These are phyloP conservation scores for Cladobotryum protrusum DNA, from an alignment of 2,329 filamentous ascomycete genomes.

Conservation along the genomic window DNA sequence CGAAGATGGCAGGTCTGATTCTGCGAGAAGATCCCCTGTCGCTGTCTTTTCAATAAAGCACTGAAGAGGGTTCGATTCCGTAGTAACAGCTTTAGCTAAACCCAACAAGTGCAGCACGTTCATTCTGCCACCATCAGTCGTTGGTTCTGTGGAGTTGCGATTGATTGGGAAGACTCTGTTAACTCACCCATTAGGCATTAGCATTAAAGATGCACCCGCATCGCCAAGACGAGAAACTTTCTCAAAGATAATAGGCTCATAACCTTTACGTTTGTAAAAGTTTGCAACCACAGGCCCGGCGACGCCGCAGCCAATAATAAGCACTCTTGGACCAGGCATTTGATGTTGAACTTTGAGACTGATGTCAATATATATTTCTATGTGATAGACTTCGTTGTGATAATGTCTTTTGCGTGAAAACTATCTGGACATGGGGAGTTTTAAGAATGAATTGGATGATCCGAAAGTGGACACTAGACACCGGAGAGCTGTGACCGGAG, in stretches of 20 bases:
- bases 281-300: conserved; percentile 16
- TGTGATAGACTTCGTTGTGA: too few species aligned
- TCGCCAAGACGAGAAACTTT: conserved; percentile 14
- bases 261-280: conserved; percentile 17
- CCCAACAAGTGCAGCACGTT: conserved; percentile 18
- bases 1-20: conserved; percentile 13
- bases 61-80: conserved; percentile 10
- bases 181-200: conserved; percentile 18
- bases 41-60: conserved; percentile 13
- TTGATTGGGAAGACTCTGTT: background rate
- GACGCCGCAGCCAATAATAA: conserved; percentile 18
- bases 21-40: conserved; percentile 13
- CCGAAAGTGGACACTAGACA: too few species aligned
- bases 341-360: too few species aligned
- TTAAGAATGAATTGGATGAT: too few species aligned
- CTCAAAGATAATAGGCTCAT: conserved; percentile 19
- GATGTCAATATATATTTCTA: too few species aligned
- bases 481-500: too few species aligned
- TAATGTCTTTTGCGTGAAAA: too few species aligned
- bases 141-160: background rate
- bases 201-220: conserved; percentile 18
- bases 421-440: too few species aligned
- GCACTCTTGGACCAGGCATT: conserved; percentile 8
- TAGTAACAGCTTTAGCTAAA: background rate
- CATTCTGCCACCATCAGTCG: background rate